Evolutionary conservation across 2,329 filamentous ascomycete species (phyloP), one percentile per base, ranked within the genome.

Genomic region (Scedosporium apiospermum): DNA sequence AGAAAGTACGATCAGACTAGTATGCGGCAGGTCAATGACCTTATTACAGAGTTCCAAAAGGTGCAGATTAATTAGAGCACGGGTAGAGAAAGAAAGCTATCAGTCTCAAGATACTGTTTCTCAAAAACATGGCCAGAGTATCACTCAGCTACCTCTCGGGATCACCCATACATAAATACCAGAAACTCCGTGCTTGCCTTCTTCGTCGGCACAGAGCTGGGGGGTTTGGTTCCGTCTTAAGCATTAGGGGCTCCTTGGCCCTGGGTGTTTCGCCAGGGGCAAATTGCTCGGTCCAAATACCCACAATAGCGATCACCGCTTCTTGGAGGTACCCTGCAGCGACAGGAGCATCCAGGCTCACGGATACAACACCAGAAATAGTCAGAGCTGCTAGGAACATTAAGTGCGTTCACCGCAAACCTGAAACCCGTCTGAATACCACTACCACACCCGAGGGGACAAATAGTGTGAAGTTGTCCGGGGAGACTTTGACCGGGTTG

Each of bases 1-100:
- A 66, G 69, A 46, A 68, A 73, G 63, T 75, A 74, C 64, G 73
- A 75, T 62, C 72, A 76, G 62, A 75, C 74, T 0, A 75, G 73
- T 63, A 74, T 75, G 74, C 68, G 70, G 5, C 74, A 76, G 63
- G 69, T 75, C 12, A 75, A 75, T 62, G 70, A 74, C 44, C 64
- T 75, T 10, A 75, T 75, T 23, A 68, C 68, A 53, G 69, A 69
- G 1, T 74, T 75, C 61, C 69, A 72, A 55, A 70, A 68, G 10
- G 68, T 73, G 63, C 69, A 71, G 55, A 65, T 73, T 23, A 27
- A 6, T 9, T 34, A 34, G 30, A 34, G 6, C 30, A 34, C 6
- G 30, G 30, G 30, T 34, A 34, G 30, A 9, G 6, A 34, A 34
- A 9, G 6, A 34, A 34, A 34, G 27, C 27, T 6, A 30, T 30